Base-by-base conservation (phyloP, 176 grass and related monocot genomes). In the Otatea glauca region DNA sequence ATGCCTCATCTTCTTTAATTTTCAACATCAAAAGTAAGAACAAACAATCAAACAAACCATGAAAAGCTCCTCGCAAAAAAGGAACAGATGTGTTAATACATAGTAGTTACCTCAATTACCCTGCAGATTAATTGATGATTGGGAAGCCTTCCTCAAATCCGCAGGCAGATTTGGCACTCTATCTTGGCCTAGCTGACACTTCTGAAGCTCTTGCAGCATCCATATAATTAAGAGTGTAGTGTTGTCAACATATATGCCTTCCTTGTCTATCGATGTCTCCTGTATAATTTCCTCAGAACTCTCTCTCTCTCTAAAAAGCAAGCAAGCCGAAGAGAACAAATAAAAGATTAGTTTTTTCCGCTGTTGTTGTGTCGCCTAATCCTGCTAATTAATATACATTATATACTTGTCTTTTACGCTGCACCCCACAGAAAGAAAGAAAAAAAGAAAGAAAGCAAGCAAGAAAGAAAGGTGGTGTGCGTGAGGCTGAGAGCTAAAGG, bases 291-390 rank as follows among this genome's bases (percentile, higher is more conserved):
- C 7, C 10, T 68, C 55, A 3, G 3, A 32, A 0, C 16, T 20
- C 32, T 65, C 5, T 4, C 45, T n/a, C 62, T 38, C 18, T 50
- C 59, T 49, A 14, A 0, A 17, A 49, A 1, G 38, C 32, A 24
- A 83, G 56, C 42, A 65, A 54, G 82, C 34, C 10, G 34, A 55
- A 29, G 71, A 63, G 45, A 54, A 53, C 16, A 27, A 42, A 83
- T 71, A 65, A 23, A 72, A 77, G 50, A 75, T 55, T 73, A 80
- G 4, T 39, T 76, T 75, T 75, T 66, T 9, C 75, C 0, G 17
- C 27, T 21, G 58, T 34, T 42, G 64, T 70, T 76, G 71, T 56
- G 78, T 67, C 58, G 50, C 66, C 61, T 69, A 89, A 69, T 76
- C 69, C 71, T 54, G 11, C 14, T 16, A 85, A 55, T 77, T 29